Evolutionary conservation across 176 grass and related monocot species (phyloP), one percentile per base, ranked within the genome.

Genomic region (Olyra latifolia): DNA sequence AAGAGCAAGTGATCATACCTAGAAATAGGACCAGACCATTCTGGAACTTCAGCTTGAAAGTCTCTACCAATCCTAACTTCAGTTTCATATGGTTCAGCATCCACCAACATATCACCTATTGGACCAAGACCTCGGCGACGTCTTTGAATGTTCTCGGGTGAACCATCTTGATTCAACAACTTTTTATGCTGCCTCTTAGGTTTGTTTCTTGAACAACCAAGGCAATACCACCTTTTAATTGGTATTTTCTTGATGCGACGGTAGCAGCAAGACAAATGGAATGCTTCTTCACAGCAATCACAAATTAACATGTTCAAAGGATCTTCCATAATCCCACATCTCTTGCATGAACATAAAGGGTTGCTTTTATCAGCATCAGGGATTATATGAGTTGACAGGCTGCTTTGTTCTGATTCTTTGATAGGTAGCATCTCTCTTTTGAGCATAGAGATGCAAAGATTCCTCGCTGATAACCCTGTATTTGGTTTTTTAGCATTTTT

Each of bases 261-360:
- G 20, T 74, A 66, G 81, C 85, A 92, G 68, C 93, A 96, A 39
- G 67, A 83, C 54, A 82, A 80, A 88, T 96, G 93, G 83, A 88
- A 96, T 90, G 93, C 82, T 75, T 66, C 82, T 73, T 96, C 93
- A 74, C 93, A 96, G 46, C 13, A 17, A 76, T 96, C 93, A 90
- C 90, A 96, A 71, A 96, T 92, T 79, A 96, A 61, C 93, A 96
- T 92, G 62, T 86, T 83, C 48, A 40, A 62, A 66, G 87, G 83
- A 57, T 88, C 59, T 88, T 89, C 90, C 64, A 88, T 65, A 8
- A 38, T 38, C 32, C 71, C 66, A 42, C 93, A 96, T 66, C 38
- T 83, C 78, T 86, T 75, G 80, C 93, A 92, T 74, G 81, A 85
- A 76, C 83, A 81, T 79, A 79, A 83, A 76, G 50, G 24, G 4